These are phyloP conservation scores for Prototheca stagnorum DNA, from an alignment of 163 green algal species.

Conservation along the genomic window DNA sequence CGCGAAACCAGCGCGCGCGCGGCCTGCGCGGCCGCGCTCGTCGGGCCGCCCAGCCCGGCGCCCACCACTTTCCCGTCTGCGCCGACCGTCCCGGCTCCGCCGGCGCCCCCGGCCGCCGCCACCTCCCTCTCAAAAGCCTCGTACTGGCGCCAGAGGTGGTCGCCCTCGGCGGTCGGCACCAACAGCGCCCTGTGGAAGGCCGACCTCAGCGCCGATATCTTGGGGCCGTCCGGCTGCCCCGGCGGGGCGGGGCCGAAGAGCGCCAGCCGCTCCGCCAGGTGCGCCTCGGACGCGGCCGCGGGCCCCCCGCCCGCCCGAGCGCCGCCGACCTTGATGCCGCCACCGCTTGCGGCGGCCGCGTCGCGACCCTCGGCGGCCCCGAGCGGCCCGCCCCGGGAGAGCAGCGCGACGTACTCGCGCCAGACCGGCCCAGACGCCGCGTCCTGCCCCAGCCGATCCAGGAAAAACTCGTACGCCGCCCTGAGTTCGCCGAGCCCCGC, in stretches of 20 bases:
- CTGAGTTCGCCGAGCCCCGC: conserved; percentile 51
- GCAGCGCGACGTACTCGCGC: conserved; percentile 65
- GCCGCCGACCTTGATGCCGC: too few relatives aligned
- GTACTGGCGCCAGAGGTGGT: conserved; percentile 67
- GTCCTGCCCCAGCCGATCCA: conserved; percentile 65
- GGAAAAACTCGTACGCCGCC: conserved; percentile 67
- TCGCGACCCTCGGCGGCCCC: too few relatives aligned
- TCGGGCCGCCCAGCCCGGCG: too few relatives aligned
- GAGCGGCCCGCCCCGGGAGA: too few relatives aligned
- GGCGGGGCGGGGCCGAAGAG: conserved; percentile 36
- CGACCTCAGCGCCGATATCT: conserved; percentile 31
- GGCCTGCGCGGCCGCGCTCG: too few relatives aligned
- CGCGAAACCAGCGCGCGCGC: conserved; percentile 37
- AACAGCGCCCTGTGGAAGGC: conserved; percentile 61
- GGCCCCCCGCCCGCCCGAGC: too few relatives aligned
- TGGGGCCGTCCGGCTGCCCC: conserved; percentile 51
- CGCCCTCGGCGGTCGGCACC: conserved; percentile 50
- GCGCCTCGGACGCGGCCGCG: too few relatives aligned
- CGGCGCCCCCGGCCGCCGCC: too few relatives aligned
- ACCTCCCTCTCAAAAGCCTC: conserved; percentile 72
- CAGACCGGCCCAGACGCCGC: conserved; percentile 33
- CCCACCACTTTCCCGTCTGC: too few relatives aligned
- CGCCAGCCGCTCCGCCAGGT: conserved; percentile 34
- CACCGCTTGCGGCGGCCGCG: too few relatives aligned
- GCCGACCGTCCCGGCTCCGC: too few relatives aligned